Evolutionary conservation across 331 rosid species (phyloP), one percentile per base, ranked within the genome.

Genomic region (Malus hybrid): DNA sequence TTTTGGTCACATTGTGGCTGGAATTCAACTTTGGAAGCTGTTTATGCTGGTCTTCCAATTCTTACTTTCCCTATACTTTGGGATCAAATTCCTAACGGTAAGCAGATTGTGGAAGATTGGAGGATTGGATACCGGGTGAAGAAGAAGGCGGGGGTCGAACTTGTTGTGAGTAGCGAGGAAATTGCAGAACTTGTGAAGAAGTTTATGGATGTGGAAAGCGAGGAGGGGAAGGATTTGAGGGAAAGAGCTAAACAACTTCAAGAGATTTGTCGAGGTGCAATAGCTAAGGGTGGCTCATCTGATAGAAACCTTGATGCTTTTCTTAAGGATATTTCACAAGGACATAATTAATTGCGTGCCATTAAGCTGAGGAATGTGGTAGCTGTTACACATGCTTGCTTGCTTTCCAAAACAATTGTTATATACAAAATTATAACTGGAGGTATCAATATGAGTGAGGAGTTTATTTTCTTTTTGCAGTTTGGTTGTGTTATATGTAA

Each of bases 1-100:
- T 86, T 89, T 76, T 80, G 79, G 87, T 76, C 87, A 4, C 86
- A 86, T 7, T 81, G 89, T 60, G 89, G 93, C 12, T 86, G 89
- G 88, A 86, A 84, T 75, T 86, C 90, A 0, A 72, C 77, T 66
- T 56, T 75, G 28, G 93, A 86, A 74, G 86, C 82, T 65, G 68
- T 71, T 20, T 84, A 66, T 67, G 73, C 85, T 29, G 90, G 93
- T 22, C 75, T 86, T 26, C 89, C 86, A 2, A 15, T 81, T 69
- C 84, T 89, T 13, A 39, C 85, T 16, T 83, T 77, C 63, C 89
- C 90, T 7, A 50, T 83, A 2, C 24, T 30, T 18, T 68, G 72
- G 63, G 86, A 86, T 58, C 90, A 84, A 74, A 6, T 68, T 30
- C 76, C 69, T 0, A 86, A 81, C 24, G 75, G 84, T 32, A 84